Percentiles rank a stretch among this genome's conserved stretches.
Evolutionary conservation across 352 stramenopile species (phyloP).

Genomic region (Blastocystis sp.): DNA sequence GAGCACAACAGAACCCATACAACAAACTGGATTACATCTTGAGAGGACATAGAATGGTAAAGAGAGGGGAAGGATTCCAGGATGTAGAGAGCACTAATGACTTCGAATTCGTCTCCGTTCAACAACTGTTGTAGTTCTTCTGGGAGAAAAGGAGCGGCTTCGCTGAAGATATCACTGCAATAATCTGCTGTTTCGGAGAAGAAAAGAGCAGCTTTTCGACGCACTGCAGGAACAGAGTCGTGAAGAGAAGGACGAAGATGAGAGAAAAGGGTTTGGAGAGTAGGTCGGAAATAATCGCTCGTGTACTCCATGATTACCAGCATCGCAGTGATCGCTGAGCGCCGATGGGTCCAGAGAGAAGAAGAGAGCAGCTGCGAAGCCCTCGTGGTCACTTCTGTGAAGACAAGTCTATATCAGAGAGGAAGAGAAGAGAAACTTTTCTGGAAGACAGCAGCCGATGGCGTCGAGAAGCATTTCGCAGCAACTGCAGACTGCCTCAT

Average conservation of each 20-base stretch:
- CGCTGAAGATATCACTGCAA: neutral
- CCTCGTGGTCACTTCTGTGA: neutral
- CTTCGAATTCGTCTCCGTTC: neutral
- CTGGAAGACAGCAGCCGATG: neutral
- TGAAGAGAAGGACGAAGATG: neutral
- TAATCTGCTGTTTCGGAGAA: slow-evolving; percentile 31
- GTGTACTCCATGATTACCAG: slow-evolving; percentile 61
- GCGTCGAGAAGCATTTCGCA: slow-evolving; percentile 33
- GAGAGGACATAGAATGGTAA: neutral
- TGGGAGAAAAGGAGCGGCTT: slow-evolving; percentile 5
- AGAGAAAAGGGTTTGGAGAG: neutral
- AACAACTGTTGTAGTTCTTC: neutral
- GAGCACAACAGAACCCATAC: neutral
- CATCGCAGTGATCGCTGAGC: neutral
- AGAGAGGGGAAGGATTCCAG: neutral
- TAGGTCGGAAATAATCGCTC: neutral
- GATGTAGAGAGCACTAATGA: slow-evolving; percentile 21
- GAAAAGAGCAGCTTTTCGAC: slow-evolving; percentile 39
- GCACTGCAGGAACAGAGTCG: slow-evolving; percentile 18
- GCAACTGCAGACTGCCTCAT: neutral
- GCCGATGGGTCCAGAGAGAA: neutral
- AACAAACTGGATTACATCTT: neutral
- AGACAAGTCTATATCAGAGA: neutral
- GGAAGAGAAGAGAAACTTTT: neutral
- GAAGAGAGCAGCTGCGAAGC: neutral